Evolutionary conservation across 192 early-diverging fungal genomes (phyloP).

Genomic region (Linnemannia hyalina): DNA sequence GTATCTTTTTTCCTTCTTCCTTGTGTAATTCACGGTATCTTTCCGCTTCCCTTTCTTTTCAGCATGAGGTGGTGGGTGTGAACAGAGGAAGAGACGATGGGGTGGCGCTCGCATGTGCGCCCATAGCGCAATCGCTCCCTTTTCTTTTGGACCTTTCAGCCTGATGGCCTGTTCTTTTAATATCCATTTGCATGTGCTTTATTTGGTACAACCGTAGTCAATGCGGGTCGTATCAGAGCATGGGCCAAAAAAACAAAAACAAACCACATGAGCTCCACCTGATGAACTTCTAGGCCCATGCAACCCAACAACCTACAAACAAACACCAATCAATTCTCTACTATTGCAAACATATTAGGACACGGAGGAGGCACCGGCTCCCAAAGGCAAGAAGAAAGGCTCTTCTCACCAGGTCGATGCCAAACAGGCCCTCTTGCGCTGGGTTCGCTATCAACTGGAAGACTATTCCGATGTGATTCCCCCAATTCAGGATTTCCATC

Average conservation of each 20-base stretch:
- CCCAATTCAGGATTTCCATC: slow-evolving; percentile 64
- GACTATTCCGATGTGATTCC: slow-evolving; percentile 66
- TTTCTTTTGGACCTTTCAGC: neutral
- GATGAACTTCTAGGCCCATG: neutral
- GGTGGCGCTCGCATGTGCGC: slow-evolving; percentile 10
- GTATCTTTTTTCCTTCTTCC: neutral
- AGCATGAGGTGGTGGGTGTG: neutral
- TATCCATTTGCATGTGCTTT: slow-evolving; percentile 9
- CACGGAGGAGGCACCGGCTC: slow-evolving; percentile 25
- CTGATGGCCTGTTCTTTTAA: neutral
- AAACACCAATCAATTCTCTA: neutral
- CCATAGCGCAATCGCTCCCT: slow-evolving; percentile 4
- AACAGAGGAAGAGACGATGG: neutral
- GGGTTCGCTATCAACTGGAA: slow-evolving; percentile 66
- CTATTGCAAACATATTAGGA: slow-evolving; percentile 16
- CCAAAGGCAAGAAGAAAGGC: slow-evolving; percentile 40
- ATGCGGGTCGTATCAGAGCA: neutral
- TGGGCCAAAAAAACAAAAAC: neutral
- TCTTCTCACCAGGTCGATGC: slow-evolving; percentile 57
- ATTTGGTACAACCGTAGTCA: neutral
- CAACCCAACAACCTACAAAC: neutral
- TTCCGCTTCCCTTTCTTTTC: neutral
- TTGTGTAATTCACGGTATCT: slow-evolving; percentile 4
- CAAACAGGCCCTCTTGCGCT: slow-evolving; percentile 63
- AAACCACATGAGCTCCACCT: neutral